Evolutionary conservation across 192 early-diverging fungal species (phyloP), one percentile per base, ranked within the genome.

Genomic region (Backusella tuberculispora): DNA sequence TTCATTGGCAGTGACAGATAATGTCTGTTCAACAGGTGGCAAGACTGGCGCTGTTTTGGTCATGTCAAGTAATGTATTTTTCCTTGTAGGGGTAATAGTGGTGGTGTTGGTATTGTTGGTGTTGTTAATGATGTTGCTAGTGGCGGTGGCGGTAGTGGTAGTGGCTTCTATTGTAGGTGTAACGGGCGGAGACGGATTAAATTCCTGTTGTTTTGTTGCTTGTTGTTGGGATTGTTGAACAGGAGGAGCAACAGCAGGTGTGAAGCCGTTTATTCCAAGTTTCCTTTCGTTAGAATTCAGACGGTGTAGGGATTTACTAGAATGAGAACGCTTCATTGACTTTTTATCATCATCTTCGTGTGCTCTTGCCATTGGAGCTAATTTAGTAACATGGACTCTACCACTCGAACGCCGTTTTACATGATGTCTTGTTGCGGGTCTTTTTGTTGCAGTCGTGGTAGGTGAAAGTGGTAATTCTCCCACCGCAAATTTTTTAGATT

Each of bases 351-450:
- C 66, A 42, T 41, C 53, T 12, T 60, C 53, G 43, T 76, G 56
- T 19, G 78, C 69, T 66, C 72, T 69, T 50, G 73, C 69, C 78
- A 79, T 79, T 45, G 73, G 78, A 15, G 74, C 74, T 7, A 79
- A 40, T 66, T 79, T 79, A 37, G 69, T 74, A 24, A 79, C 78
- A 67, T 79, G 78, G 0, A 79, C 78, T 50, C 78, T 50, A n/a
- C 78, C 78, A 50, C 78, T 68, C 2, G 78, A 79, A 29, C 68
- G 56, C 4, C 78, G 78, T 65, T 79, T 79, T 29, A 79, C 78
- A 75, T 79, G 78, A 46, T 79, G 73, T 69, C 73, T 38, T 12
- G 63, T 66, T 3, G 53, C 1, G 34, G 71, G 78, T 40, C 69
- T 74, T 41, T 79, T 79, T n/a, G 37, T 24, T 8, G 66, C 45